These are phyloP conservation scores for Lachnellula hyalina DNA, from an alignment of 2,329 filamentous ascomycete species.

Conservation along the genomic window DNA sequence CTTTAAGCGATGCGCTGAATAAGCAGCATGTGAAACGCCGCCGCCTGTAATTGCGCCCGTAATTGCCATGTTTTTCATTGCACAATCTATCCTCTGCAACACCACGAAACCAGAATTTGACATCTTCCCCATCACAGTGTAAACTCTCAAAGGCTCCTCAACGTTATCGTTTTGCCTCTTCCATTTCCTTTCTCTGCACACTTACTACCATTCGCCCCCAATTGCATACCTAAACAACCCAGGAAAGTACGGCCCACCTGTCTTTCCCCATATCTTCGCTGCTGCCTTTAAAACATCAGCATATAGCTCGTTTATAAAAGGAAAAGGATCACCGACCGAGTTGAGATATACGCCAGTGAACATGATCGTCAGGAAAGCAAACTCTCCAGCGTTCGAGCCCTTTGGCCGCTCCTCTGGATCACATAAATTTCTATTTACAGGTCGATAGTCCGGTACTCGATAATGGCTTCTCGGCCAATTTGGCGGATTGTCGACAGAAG, in stretches of 20 bases:
- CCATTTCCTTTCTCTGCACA: background rate
- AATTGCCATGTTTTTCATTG: no score
- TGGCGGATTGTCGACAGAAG: slow-evolving; percentile 25
- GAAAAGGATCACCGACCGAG: slow-evolving; percentile 32
- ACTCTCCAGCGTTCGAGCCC: slow-evolving; percentile 40
- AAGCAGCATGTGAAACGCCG: no score
- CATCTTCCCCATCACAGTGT: no score
- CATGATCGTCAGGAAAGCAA: slow-evolving; percentile 45
- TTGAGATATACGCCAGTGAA: slow-evolving; percentile 42
- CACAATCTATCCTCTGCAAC: background rate
- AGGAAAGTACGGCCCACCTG: slow-evolving; percentile 43
- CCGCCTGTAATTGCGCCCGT: no score
- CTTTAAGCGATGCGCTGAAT: no score
- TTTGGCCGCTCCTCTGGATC: slow-evolving; percentile 38
- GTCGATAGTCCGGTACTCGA: slow-evolving; percentile 43
- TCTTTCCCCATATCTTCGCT: slow-evolving; percentile 44
- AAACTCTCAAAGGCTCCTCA: no score
- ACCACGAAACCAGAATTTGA: background rate
- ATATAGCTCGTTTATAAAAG: background rate
- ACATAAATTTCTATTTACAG: slow-evolving; percentile 39
- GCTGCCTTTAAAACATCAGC: slow-evolving; percentile 28
- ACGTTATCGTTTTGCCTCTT: background rate
- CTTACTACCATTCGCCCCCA: slow-evolving; percentile 43
- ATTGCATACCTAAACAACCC: slow-evolving; percentile 46
- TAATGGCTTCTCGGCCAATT: slow-evolving; percentile 44